phyloP scores from a whole-genome alignment of 495 filamentous ascomycete species.

The Eremomyces bilateralis region DNA sequence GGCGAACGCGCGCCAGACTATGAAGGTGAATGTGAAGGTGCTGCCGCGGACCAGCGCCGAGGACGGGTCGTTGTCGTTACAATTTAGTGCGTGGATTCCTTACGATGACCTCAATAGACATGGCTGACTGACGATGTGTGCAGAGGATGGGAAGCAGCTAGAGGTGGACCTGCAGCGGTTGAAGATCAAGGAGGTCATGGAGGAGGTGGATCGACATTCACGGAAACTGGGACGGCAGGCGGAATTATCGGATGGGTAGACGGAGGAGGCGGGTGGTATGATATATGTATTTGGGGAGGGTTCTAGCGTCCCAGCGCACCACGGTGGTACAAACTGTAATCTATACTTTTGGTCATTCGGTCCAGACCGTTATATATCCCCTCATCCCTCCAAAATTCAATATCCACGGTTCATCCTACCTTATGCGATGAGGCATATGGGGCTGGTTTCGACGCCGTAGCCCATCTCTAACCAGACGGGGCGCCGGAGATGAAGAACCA shows the following conservation, averaged over 20 bases:
- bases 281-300: too few species aligned
- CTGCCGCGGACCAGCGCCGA: constrained; percentile 39
- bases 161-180: constrained; percentile 47
- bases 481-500: constrained; percentile 99
- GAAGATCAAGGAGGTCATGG: constrained; percentile 66
- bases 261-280: too few species aligned
- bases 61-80: constrained; percentile 43
- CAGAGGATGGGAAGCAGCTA: constrained; percentile 71
- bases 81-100: constrained; percentile 47
- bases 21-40: constrained; percentile 61
- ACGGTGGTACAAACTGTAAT: constrained; percentile 1
- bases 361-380: not conserved
- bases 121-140: constrained; percentile 2
- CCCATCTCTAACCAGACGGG: constrained; percentile 25
- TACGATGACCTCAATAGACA: not conserved
- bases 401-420: not conserved
- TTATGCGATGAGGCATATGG: too few species aligned
- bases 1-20: constrained; percentile 43
- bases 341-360: not conserved
- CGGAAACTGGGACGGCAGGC: constrained; percentile 57
- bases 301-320: too few species aligned
- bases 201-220: constrained; percentile 81
- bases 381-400: not conserved
- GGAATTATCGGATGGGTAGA: constrained; percentile 31
- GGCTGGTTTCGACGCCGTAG: too few species aligned